A percentile compares a stretch with the other conserved stretches of the same genome.
Evolutionary conservation across 129 eudicot species (phyloP).

Genomic region (Centrapalus pauciflorus): DNA sequence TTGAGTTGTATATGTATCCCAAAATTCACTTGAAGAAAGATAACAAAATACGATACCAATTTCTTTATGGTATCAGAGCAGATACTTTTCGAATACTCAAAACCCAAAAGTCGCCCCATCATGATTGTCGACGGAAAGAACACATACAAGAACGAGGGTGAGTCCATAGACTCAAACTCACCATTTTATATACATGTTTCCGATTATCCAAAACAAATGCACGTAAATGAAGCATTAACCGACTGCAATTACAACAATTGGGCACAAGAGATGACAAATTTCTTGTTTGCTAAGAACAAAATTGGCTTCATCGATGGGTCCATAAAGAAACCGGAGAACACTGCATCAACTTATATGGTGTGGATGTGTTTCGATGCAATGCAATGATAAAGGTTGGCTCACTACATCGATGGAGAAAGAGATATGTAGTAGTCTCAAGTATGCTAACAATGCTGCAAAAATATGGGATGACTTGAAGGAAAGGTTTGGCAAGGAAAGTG

Average conservation of each 20-base stretch:
- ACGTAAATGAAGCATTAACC: not conserved
- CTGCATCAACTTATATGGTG: not conserved
- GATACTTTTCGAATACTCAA: too few relatives aligned
- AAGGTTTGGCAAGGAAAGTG: not conserved
- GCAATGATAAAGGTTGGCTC: not conserved
- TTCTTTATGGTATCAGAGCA: too few relatives aligned
- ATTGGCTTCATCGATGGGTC: not conserved
- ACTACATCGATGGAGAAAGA: not conserved
- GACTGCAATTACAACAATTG: not conserved
- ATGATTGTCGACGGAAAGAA: not conserved
- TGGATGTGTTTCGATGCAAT: not conserved
- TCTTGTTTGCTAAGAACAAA: not conserved
- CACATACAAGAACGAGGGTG: not conserved
- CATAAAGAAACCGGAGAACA: not conserved
- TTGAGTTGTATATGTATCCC: too few relatives aligned
- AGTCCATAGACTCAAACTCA: not conserved
- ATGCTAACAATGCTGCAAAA: not conserved
- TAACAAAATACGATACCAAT: too few relatives aligned
- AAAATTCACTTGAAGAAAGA: too few relatives aligned
- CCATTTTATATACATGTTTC: too few relatives aligned
- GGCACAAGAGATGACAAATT: not conserved
- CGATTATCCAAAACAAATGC: not conserved
- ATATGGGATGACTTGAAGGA: too few relatives aligned
- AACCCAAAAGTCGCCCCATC: too few relatives aligned
- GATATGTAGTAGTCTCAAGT: not conserved